Conservation (phyloP, 345 rosid species). For the Salix purpurea region DNA sequence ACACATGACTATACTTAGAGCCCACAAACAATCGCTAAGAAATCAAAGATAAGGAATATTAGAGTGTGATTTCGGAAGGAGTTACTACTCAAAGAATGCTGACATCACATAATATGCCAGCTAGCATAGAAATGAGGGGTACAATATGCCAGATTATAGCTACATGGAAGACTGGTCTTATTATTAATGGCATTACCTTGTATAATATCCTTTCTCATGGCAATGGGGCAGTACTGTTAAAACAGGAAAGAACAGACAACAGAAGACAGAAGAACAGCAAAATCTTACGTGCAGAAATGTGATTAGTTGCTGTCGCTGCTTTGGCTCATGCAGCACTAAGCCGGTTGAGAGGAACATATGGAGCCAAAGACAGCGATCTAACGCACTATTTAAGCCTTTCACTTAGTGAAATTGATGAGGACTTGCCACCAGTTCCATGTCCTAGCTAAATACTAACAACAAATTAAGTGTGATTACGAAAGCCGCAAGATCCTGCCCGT, state of each 20-base stretch:
- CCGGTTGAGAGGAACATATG: constrained; percentile 20
- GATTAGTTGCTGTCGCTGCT: constrained; percentile 12
- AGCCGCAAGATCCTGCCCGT: neutral
- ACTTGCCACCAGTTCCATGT: constrained; percentile 14
- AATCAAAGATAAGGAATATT: neutral
- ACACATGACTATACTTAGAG: neutral
- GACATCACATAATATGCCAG: neutral
- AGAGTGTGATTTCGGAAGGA: neutral
- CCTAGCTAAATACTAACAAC: too few species aligned
- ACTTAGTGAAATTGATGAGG: constrained; percentile 14
- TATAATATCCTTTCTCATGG: neutral
- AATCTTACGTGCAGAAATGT: constrained; percentile 15
- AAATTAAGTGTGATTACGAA: neutral
- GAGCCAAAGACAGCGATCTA: constrained; percentile 21
- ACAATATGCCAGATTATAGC: neutral
- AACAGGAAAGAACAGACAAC: neutral
- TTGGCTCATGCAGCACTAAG: constrained; percentile 19
- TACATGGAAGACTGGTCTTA: neutral
- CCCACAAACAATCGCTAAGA: neutral
- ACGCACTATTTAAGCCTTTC: constrained; percentile 6
- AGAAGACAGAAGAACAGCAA: constrained; percentile 1
- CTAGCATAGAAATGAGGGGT: neutral
- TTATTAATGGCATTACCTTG: neutral
- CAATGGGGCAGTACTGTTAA: neutral
- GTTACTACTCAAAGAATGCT: neutral